Conservation (phyloP, 345 rosid species). For the Syzygium jambos region DNA sequence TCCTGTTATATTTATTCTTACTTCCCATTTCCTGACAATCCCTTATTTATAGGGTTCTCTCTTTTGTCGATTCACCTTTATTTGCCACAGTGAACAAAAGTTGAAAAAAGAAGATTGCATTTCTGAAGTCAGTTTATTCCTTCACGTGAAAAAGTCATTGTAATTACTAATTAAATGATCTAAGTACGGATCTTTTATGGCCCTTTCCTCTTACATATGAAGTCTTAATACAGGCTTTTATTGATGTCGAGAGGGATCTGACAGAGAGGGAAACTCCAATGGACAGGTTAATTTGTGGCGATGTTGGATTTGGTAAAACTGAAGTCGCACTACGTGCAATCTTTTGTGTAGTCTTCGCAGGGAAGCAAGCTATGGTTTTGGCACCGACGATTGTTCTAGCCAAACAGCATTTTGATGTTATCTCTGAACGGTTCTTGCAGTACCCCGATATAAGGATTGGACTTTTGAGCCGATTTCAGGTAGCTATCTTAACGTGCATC, state of each 20-base stretch:
- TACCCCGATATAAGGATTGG: conserved; percentile 62
- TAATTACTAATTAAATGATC: background rate
- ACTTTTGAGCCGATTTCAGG: conserved; percentile 96
- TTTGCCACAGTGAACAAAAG: background rate
- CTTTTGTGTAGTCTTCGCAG: conserved; percentile 74
- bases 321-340: conserved; percentile 96
- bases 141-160: background rate
- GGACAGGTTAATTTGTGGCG: conserved; percentile 95
- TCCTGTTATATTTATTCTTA: background rate
- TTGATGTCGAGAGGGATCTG: conserved; percentile 85
- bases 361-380: conserved; percentile 95
- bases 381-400: conserved; percentile 96
- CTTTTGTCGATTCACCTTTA: background rate
- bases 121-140: background rate
- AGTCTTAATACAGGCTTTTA: conserved; percentile 65
- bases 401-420: conserved; percentile 88
- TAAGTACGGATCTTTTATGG: background rate
- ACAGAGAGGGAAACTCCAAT: conserved; percentile 90
- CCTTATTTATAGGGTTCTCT: background rate
- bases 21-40: background rate
- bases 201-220: conserved; percentile 10
- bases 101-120: background rate
- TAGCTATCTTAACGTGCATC: conserved; percentile 4
- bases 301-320: conserved; percentile 98
- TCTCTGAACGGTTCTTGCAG: conserved; percentile 65